Conservation (phyloP, 768 basidiomycete species). For the Tephrocybe sp. region DNA sequence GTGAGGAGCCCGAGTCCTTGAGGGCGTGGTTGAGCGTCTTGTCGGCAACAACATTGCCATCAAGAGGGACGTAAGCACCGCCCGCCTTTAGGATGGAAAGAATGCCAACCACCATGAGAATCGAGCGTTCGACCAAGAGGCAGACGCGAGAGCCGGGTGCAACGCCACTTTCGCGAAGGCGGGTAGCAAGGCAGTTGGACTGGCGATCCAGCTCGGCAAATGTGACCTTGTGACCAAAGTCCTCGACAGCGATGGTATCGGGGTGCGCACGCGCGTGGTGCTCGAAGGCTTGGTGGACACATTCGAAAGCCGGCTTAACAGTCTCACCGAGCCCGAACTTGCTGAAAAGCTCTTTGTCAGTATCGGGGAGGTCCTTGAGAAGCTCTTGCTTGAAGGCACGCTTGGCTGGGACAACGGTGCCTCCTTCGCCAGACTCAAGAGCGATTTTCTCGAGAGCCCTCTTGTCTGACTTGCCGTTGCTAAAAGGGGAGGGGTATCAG, state of each 20-base stretch:
- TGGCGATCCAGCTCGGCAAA: constrained; percentile 51
- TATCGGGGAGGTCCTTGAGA: constrained; percentile 29
- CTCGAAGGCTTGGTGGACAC: constrained; percentile 57
- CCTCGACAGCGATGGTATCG: constrained; percentile 48
- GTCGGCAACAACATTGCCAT: constrained; percentile 56
- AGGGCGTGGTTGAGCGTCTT: constrained; percentile 52
- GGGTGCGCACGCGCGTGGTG: constrained; percentile 40
- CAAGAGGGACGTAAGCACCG: constrained; percentile 57
- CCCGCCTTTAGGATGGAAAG: constrained; percentile 58
- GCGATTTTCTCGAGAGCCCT: constrained; percentile 41
- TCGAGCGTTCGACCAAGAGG: constrained; percentile 53
- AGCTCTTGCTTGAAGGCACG: constrained; percentile 13
- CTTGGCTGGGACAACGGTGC: neutral
- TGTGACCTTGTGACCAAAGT: constrained; percentile 46
- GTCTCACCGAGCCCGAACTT: constrained; percentile 45
- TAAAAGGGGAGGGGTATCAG: neutral
- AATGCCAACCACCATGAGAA: constrained; percentile 53
- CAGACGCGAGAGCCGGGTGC: constrained; percentile 49
- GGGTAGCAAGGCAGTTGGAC: constrained; percentile 44
- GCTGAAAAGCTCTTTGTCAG: constrained; percentile 44
- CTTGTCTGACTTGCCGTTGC: constrained; percentile 27
- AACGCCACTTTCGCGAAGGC: constrained; percentile 44
- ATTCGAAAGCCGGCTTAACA: constrained; percentile 41
- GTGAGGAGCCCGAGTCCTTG: constrained; percentile 40
- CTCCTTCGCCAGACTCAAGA: constrained; percentile 17